Percentiles rank a stretch among this genome's conserved stretches.
phyloP scores from a whole-genome alignment of 2,329 filamentous ascomycete genomes.

The Aureobasidium leucospermi region DNA sequence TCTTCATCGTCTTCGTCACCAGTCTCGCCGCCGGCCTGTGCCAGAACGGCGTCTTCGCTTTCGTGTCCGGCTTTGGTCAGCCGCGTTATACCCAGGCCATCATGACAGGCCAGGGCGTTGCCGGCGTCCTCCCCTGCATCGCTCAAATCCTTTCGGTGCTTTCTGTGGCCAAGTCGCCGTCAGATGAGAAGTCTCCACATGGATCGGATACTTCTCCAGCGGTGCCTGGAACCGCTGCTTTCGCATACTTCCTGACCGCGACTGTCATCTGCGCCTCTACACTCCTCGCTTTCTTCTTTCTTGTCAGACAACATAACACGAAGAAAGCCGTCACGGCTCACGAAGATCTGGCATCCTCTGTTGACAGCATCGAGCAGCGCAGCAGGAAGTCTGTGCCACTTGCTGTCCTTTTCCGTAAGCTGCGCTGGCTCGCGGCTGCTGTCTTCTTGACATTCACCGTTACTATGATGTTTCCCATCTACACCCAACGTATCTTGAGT shows the following conservation, averaged over 20 bases:
- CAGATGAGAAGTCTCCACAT: slow-evolving; percentile 29
- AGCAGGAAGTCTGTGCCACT: slow-evolving; percentile 51
- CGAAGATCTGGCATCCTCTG: slow-evolving; percentile 9
- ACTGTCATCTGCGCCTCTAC: slow-evolving; percentile 65
- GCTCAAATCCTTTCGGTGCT: slow-evolving; percentile 82
- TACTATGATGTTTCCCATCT: slow-evolving; percentile 94
- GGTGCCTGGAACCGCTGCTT: slow-evolving; percentile 62
- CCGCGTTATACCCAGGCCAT: slow-evolving; percentile 91
- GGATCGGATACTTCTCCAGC: slow-evolving; percentile 29
- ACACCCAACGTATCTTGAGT: slow-evolving; percentile 53
- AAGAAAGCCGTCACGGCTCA: slow-evolving; percentile 19
- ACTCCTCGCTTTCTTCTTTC: slow-evolving; percentile 65
- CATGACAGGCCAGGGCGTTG: slow-evolving; percentile 89
- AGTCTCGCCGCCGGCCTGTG: slow-evolving; percentile 76
- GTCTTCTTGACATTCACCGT: slow-evolving; percentile 74
- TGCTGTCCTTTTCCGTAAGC: slow-evolving; percentile 62
- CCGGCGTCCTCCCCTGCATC: slow-evolving; percentile 80
- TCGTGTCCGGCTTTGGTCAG: slow-evolving; percentile 75
- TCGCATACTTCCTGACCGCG: slow-evolving; percentile 86
- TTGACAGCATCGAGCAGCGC: slow-evolving; percentile 23
- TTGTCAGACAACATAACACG: slow-evolving; percentile 50
- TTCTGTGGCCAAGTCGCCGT: slow-evolving; percentile 38
- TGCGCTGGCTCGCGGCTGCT: slow-evolving; percentile 68
- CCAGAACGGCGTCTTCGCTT: slow-evolving; percentile 92
- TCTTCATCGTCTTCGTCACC: slow-evolving; percentile 72